Evolutionary conservation across 192 early-diverging fungal genomes (phyloP).

Genomic region (Backusella macrospora): DNA sequence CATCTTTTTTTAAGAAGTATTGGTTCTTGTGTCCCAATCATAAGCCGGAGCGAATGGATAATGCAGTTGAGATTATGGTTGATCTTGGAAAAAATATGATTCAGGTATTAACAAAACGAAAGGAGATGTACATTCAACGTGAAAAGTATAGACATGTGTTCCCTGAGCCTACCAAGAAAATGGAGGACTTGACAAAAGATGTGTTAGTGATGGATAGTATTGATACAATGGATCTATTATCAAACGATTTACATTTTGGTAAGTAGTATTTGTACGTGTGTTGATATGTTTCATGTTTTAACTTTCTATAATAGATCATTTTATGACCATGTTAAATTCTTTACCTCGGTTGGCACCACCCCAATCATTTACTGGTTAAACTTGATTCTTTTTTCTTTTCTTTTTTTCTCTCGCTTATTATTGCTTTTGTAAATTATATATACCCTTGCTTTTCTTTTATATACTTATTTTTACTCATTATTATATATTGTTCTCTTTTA

Average conservation of each 20-base stretch:
- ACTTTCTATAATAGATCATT: slow-evolving; percentile 9
- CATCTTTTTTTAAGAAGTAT: slow-evolving; percentile 30
- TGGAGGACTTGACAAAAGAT: neutral
- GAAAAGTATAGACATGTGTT: neutral
- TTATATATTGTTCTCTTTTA: neutral
- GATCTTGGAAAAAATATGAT: slow-evolving; percentile 23
- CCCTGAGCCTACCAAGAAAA: neutral
- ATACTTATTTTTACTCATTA: neutral
- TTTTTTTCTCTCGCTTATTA: neutral
- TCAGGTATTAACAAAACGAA: neutral
- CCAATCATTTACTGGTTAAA: slow-evolving; percentile 12
- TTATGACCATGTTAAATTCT: slow-evolving; percentile 13
- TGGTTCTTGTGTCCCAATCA: slow-evolving; percentile 40
- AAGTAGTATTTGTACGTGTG: neutral
- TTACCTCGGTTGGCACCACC: slow-evolving; percentile 1
- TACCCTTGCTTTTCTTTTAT: slow-evolving; percentile 1
- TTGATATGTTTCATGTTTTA: neutral
- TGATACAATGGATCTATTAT: slow-evolving; percentile 10
- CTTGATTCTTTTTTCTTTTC: neutral
- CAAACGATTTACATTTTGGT: slow-evolving; percentile 12
- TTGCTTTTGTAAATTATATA: slow-evolving; percentile 12
- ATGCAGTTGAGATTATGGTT: slow-evolving; percentile 28
- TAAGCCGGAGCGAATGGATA: slow-evolving; percentile 29
- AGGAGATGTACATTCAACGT: slow-evolving; percentile 14
- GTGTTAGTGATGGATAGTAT: neutral